phyloP scores from a whole-genome alignment of 1,284 basidiomycete species.

The Microbotryum lychnidis-dioicae region DNA sequence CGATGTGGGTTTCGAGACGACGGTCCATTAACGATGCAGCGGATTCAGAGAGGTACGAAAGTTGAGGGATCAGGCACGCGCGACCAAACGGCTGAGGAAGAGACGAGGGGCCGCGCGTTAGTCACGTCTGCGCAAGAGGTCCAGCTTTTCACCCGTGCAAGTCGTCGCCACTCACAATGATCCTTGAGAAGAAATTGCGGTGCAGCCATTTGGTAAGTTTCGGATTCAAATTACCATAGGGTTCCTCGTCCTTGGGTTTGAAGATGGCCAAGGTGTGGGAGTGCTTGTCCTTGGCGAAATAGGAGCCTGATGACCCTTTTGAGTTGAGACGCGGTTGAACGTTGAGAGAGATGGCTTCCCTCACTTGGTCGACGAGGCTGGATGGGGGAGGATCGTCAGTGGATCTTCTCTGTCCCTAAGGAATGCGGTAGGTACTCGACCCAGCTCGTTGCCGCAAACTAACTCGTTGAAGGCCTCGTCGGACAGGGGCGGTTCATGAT shows the following conservation, averaged over 20 bases:
- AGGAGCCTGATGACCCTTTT: slow-evolving; percentile 77
- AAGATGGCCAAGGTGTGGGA: slow-evolving; percentile 69
- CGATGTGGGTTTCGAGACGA: slow-evolving; percentile 65
- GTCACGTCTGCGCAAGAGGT: too few relatives aligned
- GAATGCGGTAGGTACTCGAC: too few relatives aligned
- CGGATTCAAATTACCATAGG: slow-evolving; percentile 53
- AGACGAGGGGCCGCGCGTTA: slow-evolving; percentile 41
- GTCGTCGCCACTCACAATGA: slow-evolving; percentile 25
- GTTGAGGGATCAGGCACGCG: slow-evolving; percentile 72
- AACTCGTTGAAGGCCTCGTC: slow-evolving; percentile 60
- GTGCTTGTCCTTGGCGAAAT: slow-evolving; percentile 61
- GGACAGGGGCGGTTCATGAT: slow-evolving; percentile 65
- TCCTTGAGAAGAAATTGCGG: slow-evolving; percentile 50
- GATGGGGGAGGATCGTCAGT: not conserved
- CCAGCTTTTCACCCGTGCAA: too few relatives aligned
- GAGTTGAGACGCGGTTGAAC: slow-evolving; percentile 80
- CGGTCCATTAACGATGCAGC: slow-evolving; percentile 77
- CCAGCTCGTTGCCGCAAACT: slow-evolving; percentile 35
- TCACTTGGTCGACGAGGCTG: slow-evolving; percentile 59
- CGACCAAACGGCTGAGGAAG: slow-evolving; percentile 61
- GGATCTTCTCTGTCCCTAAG: too few relatives aligned
- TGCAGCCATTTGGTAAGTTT: slow-evolving; percentile 87
- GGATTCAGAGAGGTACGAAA: slow-evolving; percentile 52
- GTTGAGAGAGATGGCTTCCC: slow-evolving; percentile 59
- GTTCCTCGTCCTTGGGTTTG: slow-evolving; percentile 80